phyloP scores from a whole-genome alignment of 352 stramenopile genomes.

The Thraustochytrium sp. region DNA sequence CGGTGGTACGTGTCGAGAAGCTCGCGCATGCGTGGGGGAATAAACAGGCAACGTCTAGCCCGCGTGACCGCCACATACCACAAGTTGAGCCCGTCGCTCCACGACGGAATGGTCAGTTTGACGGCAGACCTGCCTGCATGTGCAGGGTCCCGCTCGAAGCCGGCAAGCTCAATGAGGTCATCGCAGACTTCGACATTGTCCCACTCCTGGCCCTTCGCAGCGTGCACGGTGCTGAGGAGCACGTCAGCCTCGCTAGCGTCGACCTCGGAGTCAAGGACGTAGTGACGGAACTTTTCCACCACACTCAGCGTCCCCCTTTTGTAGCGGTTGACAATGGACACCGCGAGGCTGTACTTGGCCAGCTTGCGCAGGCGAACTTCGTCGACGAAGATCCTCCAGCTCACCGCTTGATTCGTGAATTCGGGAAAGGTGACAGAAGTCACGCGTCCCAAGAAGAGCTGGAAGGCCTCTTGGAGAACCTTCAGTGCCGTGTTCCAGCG shows the following conservation, averaged over 20 bases:
- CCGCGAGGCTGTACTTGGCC: too few relatives aligned
- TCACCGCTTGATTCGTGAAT: background rate
- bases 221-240: conserved; percentile 44
- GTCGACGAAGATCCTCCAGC: too few relatives aligned
- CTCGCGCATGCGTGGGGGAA: too few relatives aligned
- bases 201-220: background rate
- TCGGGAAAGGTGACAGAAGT: background rate
- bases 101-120: conserved; percentile 28
- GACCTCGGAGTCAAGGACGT: background rate
- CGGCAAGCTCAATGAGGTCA: background rate
- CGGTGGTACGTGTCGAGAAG: too few relatives aligned
- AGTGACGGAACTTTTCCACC: background rate
- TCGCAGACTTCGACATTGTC: background rate
- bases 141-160: background rate
- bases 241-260: conserved; percentile 51
- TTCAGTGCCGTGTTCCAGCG: conserved; percentile 24
- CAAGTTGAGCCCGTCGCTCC: conserved; percentile 49
- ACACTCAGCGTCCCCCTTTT: too few relatives aligned
- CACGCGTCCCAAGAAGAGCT: background rate
- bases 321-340: too few relatives aligned
- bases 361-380: too few relatives aligned
- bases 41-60: too few relatives aligned
- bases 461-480: background rate
- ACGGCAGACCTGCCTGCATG: conserved; percentile 9
- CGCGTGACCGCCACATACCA: conserved; percentile 51